A percentile compares a stretch with the other conserved stretches of the same genome.
These are phyloP conservation scores for Fusarium ramigenum DNA, from an alignment of 2,329 filamentous ascomycete genomes.

Conservation along the genomic window DNA sequence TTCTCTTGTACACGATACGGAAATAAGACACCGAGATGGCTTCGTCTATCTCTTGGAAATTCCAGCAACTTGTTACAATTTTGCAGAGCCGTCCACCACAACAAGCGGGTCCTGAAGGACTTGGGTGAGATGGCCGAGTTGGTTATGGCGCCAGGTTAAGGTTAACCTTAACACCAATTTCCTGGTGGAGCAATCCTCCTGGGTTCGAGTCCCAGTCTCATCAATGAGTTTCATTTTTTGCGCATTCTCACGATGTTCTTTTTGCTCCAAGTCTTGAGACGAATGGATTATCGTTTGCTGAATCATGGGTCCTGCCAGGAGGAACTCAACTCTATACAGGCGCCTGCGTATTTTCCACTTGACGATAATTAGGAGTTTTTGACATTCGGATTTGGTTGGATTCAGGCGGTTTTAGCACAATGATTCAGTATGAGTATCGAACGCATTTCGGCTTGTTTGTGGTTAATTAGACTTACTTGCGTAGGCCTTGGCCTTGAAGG, in stretches of 20 bases:
- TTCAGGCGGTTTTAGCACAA: constrained; percentile 3
- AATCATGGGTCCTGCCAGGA: neutral
- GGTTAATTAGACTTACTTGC: constrained; percentile 1
- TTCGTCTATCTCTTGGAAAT: neutral
- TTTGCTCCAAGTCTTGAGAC: neutral
- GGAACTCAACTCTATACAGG: neutral
- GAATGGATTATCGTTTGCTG: neutral
- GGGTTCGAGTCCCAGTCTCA: constrained; percentile 43
- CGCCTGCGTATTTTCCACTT: neutral
- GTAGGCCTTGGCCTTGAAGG: neutral
- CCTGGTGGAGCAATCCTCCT: constrained; percentile 43
- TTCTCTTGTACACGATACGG: neutral
- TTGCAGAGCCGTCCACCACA: constrained; percentile 10
- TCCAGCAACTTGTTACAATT: constrained; percentile 8
- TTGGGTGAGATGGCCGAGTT: constrained; percentile 42
- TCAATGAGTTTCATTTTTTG: constrained; percentile 32
- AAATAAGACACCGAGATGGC: neutral
- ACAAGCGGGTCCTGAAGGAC: constrained; percentile 31
- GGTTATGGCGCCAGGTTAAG: constrained; percentile 43
- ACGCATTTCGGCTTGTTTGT: neutral
- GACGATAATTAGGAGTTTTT: constrained; percentile 25
- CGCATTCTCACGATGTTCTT: neutral
- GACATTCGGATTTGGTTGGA: constrained; percentile 3
- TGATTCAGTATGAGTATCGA: constrained; percentile 3
- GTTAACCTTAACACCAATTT: constrained; percentile 38